phyloP scores from a whole-genome alignment of 2,329 filamentous ascomycete species.

The Alternaria sp. region DNA sequence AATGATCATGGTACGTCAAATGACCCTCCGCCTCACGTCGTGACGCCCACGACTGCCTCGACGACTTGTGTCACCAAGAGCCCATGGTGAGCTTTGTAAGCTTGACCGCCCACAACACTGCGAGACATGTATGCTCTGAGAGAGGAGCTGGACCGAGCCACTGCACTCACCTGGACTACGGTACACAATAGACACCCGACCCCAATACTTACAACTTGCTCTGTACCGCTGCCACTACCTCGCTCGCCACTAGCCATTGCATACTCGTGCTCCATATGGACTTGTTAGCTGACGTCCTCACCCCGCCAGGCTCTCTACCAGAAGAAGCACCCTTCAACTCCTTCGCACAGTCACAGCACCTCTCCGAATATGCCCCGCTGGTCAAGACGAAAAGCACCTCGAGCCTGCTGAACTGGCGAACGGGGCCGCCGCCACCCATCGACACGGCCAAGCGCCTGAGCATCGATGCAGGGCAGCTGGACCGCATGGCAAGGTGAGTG shows the following conservation, averaged over 20 bases:
- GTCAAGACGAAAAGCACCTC: slow-evolving; percentile 61
- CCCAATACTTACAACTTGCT: background rate
- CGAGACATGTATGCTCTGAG: slow-evolving; percentile 6
- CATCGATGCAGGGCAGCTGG: slow-evolving; percentile 75
- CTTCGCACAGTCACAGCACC: slow-evolving; percentile 30
- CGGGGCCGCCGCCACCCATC: slow-evolving; percentile 51
- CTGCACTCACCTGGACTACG: slow-evolving; percentile 1
- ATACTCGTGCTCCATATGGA: slow-evolving; percentile 26
- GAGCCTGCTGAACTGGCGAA: slow-evolving; percentile 54
- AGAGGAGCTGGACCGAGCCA: slow-evolving; percentile 4
- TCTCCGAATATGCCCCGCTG: slow-evolving; percentile 48
- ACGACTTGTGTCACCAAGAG: slow-evolving; percentile 1
- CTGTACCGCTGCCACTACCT: background rate
- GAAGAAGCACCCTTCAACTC: slow-evolving; percentile 40
- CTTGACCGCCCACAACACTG: slow-evolving; percentile 9
- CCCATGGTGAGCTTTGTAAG: slow-evolving; percentile 5
- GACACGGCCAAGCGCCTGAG: slow-evolving; percentile 75
- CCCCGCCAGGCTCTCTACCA: slow-evolving; percentile 47
- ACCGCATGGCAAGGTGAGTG: slow-evolving; percentile 77
- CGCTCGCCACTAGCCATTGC: background rate
- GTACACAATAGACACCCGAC: slow-evolving; percentile 1
- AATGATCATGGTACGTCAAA: slow-evolving; percentile 51
- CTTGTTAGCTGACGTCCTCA: slow-evolving; percentile 36
- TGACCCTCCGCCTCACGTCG: slow-evolving; percentile 9
- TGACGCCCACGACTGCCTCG: slow-evolving; percentile 6